A percentile compares a stretch with the other conserved stretches of the same genome.
Evolutionary conservation across 257 asterid genomes (phyloP).

Genomic region (Capsicum baccatum): DNA sequence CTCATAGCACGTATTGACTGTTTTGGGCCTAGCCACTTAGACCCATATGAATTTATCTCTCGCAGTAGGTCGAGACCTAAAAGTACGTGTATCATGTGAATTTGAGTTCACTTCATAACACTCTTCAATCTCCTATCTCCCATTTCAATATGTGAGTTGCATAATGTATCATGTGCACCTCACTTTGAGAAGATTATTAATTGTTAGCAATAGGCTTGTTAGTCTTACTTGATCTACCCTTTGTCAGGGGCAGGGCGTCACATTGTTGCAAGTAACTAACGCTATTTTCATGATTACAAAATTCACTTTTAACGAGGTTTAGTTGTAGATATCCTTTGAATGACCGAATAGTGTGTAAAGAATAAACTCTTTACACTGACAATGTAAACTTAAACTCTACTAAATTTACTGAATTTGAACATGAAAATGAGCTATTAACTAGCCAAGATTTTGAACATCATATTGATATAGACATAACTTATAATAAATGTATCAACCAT

Average conservation of each 20-base stretch:
- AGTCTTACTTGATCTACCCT: rapidly evolving
- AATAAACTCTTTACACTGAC: neutral
- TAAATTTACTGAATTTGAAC: neutral
- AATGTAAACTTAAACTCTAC: neutral
- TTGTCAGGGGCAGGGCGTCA: neutral
- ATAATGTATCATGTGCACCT: neutral
- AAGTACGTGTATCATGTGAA: neutral
- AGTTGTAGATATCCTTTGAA: neutral
- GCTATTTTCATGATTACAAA: neutral
- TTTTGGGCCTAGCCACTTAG: no score
- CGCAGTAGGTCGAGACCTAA: no score
- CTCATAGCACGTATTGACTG: no score
- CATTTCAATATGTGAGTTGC: neutral
- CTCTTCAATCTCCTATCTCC: neutral
- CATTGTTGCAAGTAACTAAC: neutral
- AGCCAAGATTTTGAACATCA: no score
- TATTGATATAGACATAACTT: no score
- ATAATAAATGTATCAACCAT: no score
- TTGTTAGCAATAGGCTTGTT: no score
- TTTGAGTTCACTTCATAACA: neutral
- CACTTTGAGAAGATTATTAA: neutral
- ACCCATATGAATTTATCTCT: no score
- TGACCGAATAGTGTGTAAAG: neutral
- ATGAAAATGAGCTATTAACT: neutral
- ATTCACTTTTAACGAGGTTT: neutral